Evolutionary conservation across 129 eudicot species (phyloP).

Genomic region (Helianthus tuberosus): DNA sequence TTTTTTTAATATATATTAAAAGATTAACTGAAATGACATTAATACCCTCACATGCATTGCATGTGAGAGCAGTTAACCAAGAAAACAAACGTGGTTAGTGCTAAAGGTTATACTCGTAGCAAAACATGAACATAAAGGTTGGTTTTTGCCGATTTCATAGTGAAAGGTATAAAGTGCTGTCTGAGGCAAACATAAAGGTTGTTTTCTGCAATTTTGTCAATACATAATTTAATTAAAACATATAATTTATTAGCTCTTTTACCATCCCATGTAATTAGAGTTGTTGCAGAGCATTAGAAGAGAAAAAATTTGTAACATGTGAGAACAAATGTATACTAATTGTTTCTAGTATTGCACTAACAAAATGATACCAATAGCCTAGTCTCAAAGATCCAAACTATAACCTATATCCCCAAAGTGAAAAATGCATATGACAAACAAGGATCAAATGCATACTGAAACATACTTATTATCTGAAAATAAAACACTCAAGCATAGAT

Average conservation of each 20-base stretch:
- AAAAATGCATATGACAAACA: neutral
- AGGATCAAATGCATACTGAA: conserved; percentile 10
- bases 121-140: too few species aligned
- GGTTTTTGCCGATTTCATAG: too few species aligned
- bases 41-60: too few species aligned
- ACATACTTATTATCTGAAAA: neutral
- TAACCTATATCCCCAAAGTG: neutral
- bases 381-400: neutral
- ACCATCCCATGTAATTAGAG: neutral
- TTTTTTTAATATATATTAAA: too few species aligned
- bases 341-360: neutral
- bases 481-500: neutral
- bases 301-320: neutral
- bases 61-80: too few species aligned
- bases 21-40: too few species aligned
- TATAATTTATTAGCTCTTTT: conserved; percentile 1
- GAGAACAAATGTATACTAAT: neutral
- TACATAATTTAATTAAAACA: conserved; percentile 3
- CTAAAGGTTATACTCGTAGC: too few species aligned
- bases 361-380: neutral
- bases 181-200: too few species aligned
- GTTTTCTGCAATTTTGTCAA: too few species aligned
- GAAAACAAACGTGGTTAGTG: too few species aligned
- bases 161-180: too few species aligned
- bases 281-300: neutral